A percentile compares a stretch with the other conserved stretches of the same genome.
Conservation (phyloP, 352 stramenopile genomes). For the Globisporangium nodosum region DNA sequence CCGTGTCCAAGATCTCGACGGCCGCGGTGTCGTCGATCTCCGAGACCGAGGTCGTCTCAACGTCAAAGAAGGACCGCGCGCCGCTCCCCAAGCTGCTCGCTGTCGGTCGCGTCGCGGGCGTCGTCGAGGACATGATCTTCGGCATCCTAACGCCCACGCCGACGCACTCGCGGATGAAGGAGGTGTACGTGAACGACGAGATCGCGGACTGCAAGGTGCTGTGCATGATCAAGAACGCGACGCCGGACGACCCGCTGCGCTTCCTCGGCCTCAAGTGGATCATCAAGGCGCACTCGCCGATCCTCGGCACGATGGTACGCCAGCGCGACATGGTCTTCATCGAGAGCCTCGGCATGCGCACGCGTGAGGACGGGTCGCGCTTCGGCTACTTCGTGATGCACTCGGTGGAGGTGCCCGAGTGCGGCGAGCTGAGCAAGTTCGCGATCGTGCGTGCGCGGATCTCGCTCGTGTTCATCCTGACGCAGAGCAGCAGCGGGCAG, state of each 20-base stretch:
- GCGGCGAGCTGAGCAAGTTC: slow-evolving; percentile 18
- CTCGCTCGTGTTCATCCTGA: slow-evolving; percentile 34
- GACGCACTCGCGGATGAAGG: slow-evolving; percentile 23
- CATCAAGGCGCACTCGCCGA: slow-evolving; percentile 7
- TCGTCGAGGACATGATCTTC: slow-evolving; percentile 54
- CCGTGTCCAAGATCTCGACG: background rate
- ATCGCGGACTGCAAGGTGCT: slow-evolving; percentile 36
- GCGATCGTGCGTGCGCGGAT: slow-evolving; percentile 33
- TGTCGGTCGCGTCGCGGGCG: slow-evolving; percentile 30
- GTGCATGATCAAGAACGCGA: slow-evolving; percentile 24
- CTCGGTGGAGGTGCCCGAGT: slow-evolving; percentile 43
- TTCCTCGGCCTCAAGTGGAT: slow-evolving; percentile 46
- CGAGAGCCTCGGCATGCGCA: slow-evolving; percentile 37
- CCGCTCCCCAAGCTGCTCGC: slow-evolving; percentile 28
- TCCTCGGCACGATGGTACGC: slow-evolving; percentile 23
- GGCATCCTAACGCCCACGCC: slow-evolving; percentile 29
- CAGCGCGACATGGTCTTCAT: slow-evolving; percentile 51
- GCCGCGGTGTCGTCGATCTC: background rate
- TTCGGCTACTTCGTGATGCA: slow-evolving; percentile 62
- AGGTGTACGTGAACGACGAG: slow-evolving; percentile 29
- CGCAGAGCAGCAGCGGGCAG: slow-evolving; percentile 12
- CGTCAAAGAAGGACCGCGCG: background rate
- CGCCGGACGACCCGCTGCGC: slow-evolving; percentile 32
- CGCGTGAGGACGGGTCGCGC: slow-evolving; percentile 24
- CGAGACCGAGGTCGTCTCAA: background rate